Percentiles rank a stretch among this genome's conserved stretches.
These are phyloP conservation scores for Lachnellula occidentalis DNA, from an alignment of 2,329 filamentous ascomycete species.

Conservation along the genomic window DNA sequence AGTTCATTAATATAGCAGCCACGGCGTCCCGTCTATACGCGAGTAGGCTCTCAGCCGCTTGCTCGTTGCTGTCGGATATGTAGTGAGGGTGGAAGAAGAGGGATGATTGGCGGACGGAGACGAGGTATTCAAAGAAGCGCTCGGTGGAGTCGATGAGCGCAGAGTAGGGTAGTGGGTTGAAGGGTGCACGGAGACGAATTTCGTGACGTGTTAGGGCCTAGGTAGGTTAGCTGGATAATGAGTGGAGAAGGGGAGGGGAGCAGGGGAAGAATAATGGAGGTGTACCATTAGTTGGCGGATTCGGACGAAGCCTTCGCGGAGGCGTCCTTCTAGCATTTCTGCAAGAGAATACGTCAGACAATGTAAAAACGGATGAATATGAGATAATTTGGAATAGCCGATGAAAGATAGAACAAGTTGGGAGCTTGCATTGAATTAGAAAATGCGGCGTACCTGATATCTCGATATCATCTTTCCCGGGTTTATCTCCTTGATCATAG, in stretches of 20 bases:
- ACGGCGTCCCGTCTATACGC: conserved; percentile 50
- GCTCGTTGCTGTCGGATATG: conserved; percentile 44
- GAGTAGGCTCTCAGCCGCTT: conserved; percentile 45
- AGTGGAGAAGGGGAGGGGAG: not conserved
- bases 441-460: conserved; percentile 34
- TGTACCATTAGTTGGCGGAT: conserved; percentile 46
- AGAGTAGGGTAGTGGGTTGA: conserved; percentile 51
- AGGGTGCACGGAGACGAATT: conserved; percentile 51
- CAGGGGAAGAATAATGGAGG: not conserved
- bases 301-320: conserved; percentile 55
- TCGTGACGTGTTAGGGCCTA: conserved; percentile 52
- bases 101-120: conserved; percentile 52
- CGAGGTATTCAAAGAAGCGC: conserved; percentile 53
- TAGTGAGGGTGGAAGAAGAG: conserved; percentile 52
- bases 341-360: not conserved
- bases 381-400: too few species aligned
- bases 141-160: conserved; percentile 51
- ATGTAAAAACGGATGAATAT: too few species aligned
- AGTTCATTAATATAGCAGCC: conserved; percentile 50
- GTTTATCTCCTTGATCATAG: conserved; percentile 48
- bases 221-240: not conserved
- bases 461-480: conserved; percentile 45
- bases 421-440: not conserved
- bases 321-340: conserved; percentile 52
- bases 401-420: too few species aligned